A percentile compares a stretch with the other conserved stretches of the same genome.
Conservation (phyloP, 1,284 basidiomycete species). For the Hortiboletus rubellus region DNA sequence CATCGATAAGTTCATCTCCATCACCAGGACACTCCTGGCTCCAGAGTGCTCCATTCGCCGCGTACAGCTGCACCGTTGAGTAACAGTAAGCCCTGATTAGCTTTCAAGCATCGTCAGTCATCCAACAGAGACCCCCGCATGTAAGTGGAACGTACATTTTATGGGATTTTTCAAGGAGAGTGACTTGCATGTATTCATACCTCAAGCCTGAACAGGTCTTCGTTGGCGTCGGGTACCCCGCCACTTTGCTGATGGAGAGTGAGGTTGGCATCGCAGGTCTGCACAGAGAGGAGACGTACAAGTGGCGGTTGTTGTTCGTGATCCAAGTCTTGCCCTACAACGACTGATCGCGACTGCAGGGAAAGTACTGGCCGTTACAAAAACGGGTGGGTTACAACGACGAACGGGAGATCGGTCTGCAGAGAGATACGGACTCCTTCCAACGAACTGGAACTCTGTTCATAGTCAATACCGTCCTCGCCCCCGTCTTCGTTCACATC, state of each 20-base stretch:
- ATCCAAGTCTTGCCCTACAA: constrained; percentile 11
- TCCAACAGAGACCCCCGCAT: neutral
- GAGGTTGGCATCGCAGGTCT: neutral
- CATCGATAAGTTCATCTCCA: constrained; percentile 56
- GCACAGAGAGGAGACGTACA: constrained; percentile 7
- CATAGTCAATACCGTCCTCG: constrained; percentile 50
- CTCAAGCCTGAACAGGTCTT: constrained; percentile 13
- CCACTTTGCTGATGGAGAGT: constrained; percentile 7
- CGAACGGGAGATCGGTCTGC: no score
- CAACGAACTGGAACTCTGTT: constrained; percentile 51
- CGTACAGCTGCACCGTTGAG: constrained; percentile 56
- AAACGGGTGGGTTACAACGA: neutral
- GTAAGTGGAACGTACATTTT: constrained; percentile 10
- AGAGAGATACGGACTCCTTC: constrained; percentile 38
- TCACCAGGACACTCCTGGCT: constrained; percentile 57
- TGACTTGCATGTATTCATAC: neutral
- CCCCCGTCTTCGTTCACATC: constrained; percentile 36
- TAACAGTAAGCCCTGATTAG: constrained; percentile 51
- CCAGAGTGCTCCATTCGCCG: constrained; percentile 48
- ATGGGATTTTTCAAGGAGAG: constrained; percentile 18
- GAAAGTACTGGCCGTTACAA: constrained; percentile 12
- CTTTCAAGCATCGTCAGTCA: constrained; percentile 33
- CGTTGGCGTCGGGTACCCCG: constrained; percentile 19
- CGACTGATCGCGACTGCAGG: constrained; percentile 14
- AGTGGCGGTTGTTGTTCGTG: constrained; percentile 10